phyloP scores from a whole-genome alignment of 1,284 basidiomycete species.

The Tylopilus sp. region DNA sequence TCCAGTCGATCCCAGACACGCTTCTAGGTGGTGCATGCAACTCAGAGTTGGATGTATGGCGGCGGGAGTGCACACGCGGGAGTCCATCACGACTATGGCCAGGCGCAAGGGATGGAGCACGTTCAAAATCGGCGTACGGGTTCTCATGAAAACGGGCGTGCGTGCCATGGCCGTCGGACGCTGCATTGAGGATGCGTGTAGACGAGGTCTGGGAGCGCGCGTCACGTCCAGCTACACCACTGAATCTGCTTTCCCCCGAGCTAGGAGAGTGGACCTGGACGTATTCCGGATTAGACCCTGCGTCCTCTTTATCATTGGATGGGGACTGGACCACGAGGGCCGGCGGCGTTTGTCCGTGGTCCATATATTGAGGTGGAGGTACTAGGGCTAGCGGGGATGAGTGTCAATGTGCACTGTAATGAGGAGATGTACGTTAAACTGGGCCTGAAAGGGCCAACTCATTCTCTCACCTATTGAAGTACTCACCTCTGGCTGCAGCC shows the following conservation, averaged over 20 bases:
- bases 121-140: slow-evolving; percentile 15
- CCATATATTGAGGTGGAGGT: slow-evolving; percentile 13
- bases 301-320: neutral
- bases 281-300: neutral
- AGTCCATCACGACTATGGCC: slow-evolving; percentile 19
- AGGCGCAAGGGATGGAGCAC: neutral
- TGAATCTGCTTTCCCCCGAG: slow-evolving; percentile 1
- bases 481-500: no score
- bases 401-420: neutral
- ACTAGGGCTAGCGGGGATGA: no score
- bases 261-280: neutral
- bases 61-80: slow-evolving; percentile 11
- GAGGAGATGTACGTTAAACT: neutral
- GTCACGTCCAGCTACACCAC: neutral
- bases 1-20: slow-evolving; percentile 26
- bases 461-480: no score
- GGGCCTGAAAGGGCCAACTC: no score
- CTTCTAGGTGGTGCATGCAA: neutral
- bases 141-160: slow-evolving; percentile 1
- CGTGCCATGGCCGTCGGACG: slow-evolving; percentile 9
- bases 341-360: slow-evolving; percentile 2
- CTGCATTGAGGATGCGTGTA: neutral
- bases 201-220: slow-evolving; percentile 11
- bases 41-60: neutral
- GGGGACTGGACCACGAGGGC: neutral